Evolutionary conservation across 2,329 filamentous ascomycete genomes (phyloP), one percentile per base, ranked within the genome.

Genomic region (Xylariaceae sp.): DNA sequence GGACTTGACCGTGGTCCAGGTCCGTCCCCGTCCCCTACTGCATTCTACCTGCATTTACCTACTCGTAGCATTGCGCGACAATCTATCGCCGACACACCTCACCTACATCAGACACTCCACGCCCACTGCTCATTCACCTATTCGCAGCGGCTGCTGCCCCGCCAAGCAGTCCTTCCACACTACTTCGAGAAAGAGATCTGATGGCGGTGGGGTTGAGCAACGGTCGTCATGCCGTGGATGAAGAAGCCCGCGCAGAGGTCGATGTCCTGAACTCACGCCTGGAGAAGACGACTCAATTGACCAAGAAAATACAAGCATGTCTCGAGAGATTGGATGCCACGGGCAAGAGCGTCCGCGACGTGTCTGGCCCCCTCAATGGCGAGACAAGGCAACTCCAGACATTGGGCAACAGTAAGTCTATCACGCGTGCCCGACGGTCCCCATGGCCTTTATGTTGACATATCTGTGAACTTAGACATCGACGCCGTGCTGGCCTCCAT

Each of bases 261-360:
- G 78, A 83, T 45, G 78, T 83, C 19, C 65, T 83, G 30, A 81
- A 80, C 48, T 82, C 77, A 34, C 70, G 78, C 24, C 77, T 96
- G 42, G 87, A 93, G 50, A 96, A 94, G 72, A 93, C 93, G 48
- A 83, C 88, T 39, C 78, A 87, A 53, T 73, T 96, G 56, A 94
- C 88, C 19, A 94, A 92, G 67, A 94, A 94, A 68, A 95, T 98
- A 36, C 84, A 94, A 60, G 82, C 84, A 18, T 94, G 86, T 32
- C 72, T 95, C 46, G 75, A 78, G 23, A 76, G 89, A 36, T 70
- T 98, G 21, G 88, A 96, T 50, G 77, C 81, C 23, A 93, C 86
- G 33, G 92, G 90, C 13, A 87, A 88, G 61, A 89, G 83, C 39
- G 88, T 96, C 14, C 82, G 87, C 51, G 86, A 94, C 53, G 89